Evolutionary conservation across 2,329 filamentous ascomycete species (phyloP), one percentile per base, ranked within the genome.

Genomic region (Chalaropsis ovoidea): DNA sequence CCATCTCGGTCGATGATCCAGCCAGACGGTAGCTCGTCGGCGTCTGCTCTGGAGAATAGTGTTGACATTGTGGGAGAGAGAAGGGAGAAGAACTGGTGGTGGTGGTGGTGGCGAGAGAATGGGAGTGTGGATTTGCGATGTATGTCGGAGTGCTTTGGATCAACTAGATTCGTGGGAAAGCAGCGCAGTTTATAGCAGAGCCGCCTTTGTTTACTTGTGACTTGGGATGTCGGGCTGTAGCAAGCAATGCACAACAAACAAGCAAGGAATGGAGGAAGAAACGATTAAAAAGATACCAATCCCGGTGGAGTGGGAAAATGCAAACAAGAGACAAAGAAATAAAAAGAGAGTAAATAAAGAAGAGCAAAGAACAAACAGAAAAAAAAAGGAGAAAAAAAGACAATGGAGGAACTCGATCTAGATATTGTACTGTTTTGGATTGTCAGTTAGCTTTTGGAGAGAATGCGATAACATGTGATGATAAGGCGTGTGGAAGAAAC

Each of bases 1-100:
- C 69, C 69, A 56, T 69, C 67, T 42, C 70, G 68, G 64, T 72
- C 70, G 2, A 70, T 66, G 13, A 72, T 69, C 70, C 70, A 72
- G 62, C 71, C 71, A 15, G 68, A 62, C 8, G 71, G 70, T 42
- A 72, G 54, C 43, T 70, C 67, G n/a, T 60, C 45, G 49, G 49
- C 35, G 19, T 41, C 41, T 10, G 19, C 61, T 42, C 61, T 63
- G n/a, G 19, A 8, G 17, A 63, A 58, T 11, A 66, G 24, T n/a
- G 8, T 43, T 11, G 52, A 11, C 61, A 65, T 65, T 39, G 24
- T 41, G 41, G n/a, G 15, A 41, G 35, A 54, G 17, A 41, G 41
- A 8, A 24, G 6, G 6, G 31, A 31, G 6, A 31, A 31, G 31
- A 6, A 31, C 31, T 63, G 31, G 2, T 49, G 42, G 43, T 47